Conservation (phyloP, 805 yeast species). For the Candida tallmaniae region DNA sequence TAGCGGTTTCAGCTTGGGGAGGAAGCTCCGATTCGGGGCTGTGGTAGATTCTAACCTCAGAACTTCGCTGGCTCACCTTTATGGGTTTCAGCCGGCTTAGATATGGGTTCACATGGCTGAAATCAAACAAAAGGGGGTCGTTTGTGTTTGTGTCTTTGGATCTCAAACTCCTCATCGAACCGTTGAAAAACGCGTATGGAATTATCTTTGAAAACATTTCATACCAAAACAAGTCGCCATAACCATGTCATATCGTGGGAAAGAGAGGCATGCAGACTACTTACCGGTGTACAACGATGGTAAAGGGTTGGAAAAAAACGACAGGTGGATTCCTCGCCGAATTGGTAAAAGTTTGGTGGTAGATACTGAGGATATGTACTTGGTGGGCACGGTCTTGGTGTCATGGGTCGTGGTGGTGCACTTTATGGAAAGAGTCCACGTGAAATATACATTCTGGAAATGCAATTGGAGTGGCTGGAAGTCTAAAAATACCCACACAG, state of each 20-base stretch:
- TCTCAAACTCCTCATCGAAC: constrained; percentile 26
- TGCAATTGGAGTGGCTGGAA: constrained; percentile 64
- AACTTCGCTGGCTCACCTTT: constrained; percentile 6
- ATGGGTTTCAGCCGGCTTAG: constrained; percentile 16
- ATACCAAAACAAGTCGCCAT: too few relatives aligned
- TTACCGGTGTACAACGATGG: constrained; percentile 5
- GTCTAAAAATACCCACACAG: constrained; percentile 35
- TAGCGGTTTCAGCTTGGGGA: constrained; percentile 4
- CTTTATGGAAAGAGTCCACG: constrained; percentile 28
- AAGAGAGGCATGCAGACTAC: constrained; percentile 10
- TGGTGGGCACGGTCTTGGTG: constrained; percentile 4
- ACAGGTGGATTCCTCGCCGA: not conserved
- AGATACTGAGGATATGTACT: not conserved
- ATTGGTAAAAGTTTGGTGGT: not conserved
- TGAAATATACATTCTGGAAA: constrained; percentile 16
- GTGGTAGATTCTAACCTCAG: constrained; percentile 10
- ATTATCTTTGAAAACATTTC: too few relatives aligned
- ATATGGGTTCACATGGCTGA: constrained; percentile 26
- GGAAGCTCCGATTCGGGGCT: constrained; percentile 12
- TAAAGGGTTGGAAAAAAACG: not conserved
- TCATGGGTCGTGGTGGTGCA: constrained; percentile 27
- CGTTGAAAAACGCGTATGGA: too few relatives aligned
- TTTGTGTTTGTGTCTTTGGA: constrained; percentile 19
- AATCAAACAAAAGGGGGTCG: constrained; percentile 23
- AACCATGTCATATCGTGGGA: constrained; percentile 19